phyloP scores from a whole-genome alignment of 306 rosid species.

The Phaseolus lunatus region DNA sequence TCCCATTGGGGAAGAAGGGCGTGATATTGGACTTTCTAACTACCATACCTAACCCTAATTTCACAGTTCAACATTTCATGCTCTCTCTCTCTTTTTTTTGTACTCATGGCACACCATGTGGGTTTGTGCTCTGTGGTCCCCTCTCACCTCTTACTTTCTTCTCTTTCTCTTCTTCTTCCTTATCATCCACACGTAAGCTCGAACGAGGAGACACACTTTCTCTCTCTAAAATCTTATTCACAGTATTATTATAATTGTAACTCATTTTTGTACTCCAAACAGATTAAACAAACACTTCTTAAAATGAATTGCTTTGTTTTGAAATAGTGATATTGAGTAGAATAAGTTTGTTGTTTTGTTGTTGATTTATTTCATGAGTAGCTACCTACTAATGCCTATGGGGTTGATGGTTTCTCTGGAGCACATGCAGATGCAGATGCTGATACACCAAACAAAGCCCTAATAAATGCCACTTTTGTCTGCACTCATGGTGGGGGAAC shows the following conservation, averaged over 20 bases:
- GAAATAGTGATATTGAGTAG: no score
- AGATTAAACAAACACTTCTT: no score
- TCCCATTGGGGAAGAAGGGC: constrained; percentile 41
- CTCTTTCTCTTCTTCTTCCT: constrained; percentile 30
- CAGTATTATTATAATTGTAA: no score
- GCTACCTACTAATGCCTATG: constrained; percentile 28
- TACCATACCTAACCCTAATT: constrained; percentile 69
- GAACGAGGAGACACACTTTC: not conserved
- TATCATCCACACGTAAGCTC: constrained; percentile 42
- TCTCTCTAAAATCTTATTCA: not conserved
- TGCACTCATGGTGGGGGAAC: constrained; percentile 12
- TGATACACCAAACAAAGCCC: constrained; percentile 30
- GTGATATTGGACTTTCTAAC: constrained; percentile 67
- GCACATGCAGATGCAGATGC: constrained; percentile 40
- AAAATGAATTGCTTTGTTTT: no score
- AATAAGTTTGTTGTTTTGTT: not conserved
- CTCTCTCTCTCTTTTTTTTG: not conserved
- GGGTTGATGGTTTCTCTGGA: not conserved
- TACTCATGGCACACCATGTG: constrained; percentile 59
- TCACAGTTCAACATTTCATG: constrained; percentile 47
- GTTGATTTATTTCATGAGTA: constrained; percentile 24
- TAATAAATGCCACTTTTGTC: constrained; percentile 40
- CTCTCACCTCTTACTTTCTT: constrained; percentile 42
- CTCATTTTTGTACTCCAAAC: no score
- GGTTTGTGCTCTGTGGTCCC: constrained; percentile 47